Percentiles rank a stretch among this genome's conserved stretches.
Evolutionary conservation across 805 yeast genomes (phyloP).

Genomic region (Ogataea pilisensis): DNA sequence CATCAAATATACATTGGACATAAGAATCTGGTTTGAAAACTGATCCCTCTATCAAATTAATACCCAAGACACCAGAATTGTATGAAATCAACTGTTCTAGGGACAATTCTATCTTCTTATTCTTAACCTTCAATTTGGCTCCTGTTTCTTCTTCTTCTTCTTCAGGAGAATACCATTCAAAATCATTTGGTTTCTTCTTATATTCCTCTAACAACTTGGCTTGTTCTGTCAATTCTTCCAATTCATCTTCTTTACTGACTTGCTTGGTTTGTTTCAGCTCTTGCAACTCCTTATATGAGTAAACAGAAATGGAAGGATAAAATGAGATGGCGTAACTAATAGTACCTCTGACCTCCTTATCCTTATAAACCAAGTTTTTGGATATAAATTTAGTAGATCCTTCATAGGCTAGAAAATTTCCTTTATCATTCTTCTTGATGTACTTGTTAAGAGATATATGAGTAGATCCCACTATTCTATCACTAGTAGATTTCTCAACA

Average conservation of each 20-base stretch:
- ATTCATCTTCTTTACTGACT: conserved; percentile 34
- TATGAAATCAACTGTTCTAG: conserved; percentile 49
- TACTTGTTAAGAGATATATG: conserved; percentile 47
- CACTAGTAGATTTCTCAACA: conserved; percentile 57
- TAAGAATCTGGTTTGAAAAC: conserved; percentile 45
- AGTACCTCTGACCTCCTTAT: conserved; percentile 46
- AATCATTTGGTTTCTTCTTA: conserved; percentile 55
- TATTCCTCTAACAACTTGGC: conserved; percentile 45
- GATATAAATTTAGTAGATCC: conserved; percentile 43
- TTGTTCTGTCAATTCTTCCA: conserved; percentile 42
- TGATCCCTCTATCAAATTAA: conserved; percentile 48
- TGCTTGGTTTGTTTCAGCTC: conserved; percentile 40
- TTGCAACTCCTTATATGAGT: conserved; percentile 51
- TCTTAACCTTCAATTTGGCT: conserved; percentile 4
- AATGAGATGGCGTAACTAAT: conserved; percentile 51
- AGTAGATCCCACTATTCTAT: conserved; percentile 59
- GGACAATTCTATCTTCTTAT: conserved; percentile 40
- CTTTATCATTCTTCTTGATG: conserved; percentile 44
- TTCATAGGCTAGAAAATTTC: conserved; percentile 45
- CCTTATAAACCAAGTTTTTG: conserved; percentile 30
- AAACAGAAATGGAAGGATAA: conserved; percentile 61
- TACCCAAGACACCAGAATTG: conserved; percentile 60
- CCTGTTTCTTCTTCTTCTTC: conserved; percentile 37
- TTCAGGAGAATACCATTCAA: conserved; percentile 53
- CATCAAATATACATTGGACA: conserved; percentile 64